These are phyloP conservation scores for Corymbia citriodora DNA, from an alignment of 441 rosid genomes.

Conservation along the genomic window DNA sequence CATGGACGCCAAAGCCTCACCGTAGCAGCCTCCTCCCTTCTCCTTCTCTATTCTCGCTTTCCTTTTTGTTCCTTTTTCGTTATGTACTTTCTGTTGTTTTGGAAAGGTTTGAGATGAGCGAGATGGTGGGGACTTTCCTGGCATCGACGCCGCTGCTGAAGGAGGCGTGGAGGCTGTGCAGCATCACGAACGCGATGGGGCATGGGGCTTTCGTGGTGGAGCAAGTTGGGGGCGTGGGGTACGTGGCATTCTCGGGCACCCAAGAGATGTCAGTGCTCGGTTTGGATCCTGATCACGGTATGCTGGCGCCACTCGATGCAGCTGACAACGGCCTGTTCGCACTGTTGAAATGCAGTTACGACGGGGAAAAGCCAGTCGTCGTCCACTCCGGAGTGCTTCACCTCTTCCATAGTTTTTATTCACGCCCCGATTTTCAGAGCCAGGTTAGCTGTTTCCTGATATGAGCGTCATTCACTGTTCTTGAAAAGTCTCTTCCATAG, in stretches of 20 bases:
- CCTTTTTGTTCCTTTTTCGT: background rate
- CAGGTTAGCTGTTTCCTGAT: background rate
- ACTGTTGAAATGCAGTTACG: background rate
- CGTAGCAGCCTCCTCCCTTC: background rate
- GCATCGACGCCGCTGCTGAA: background rate
- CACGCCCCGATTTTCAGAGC: background rate
- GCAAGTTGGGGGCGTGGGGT: background rate
- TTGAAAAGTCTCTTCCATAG: background rate
- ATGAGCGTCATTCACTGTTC: background rate
- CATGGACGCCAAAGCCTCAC: background rate
- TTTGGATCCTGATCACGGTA: background rate
- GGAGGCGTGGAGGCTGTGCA: background rate
- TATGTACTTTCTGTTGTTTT: background rate
- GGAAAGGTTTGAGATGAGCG: background rate
- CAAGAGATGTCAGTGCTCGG: background rate
- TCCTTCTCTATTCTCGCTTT: background rate
- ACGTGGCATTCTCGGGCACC: constrained; percentile 1
- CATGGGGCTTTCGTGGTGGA: background rate
- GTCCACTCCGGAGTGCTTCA: background rate
- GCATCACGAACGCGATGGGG: background rate
- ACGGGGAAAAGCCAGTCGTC: background rate
- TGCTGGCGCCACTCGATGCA: background rate
- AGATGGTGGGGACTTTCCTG: background rate
- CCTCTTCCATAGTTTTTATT: background rate
- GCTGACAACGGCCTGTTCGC: background rate